phyloP scores from a whole-genome alignment of 768 basidiomycete genomes.

The Amanita phalloides region DNA sequence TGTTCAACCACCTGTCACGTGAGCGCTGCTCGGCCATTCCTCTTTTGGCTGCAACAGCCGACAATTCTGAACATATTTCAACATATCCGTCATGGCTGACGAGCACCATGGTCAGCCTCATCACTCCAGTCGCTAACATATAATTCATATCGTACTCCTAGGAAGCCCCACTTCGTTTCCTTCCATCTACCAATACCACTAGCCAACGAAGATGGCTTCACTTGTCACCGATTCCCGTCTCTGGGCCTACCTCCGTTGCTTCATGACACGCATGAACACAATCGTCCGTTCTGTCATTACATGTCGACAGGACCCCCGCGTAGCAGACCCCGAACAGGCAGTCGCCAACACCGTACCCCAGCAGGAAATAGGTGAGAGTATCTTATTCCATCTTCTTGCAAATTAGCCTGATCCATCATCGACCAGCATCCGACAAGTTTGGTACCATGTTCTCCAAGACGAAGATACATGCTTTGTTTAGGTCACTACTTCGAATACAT shows the following conservation, averaged over 20 bases:
- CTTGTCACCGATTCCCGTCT: not conserved
- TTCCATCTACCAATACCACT: not conserved
- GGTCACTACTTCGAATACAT: not conserved
- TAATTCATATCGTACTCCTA: not conserved
- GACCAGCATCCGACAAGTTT: too few relatives aligned
- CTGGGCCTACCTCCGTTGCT: not conserved
- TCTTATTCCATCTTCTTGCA: not conserved
- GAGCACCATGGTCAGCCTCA: not conserved
- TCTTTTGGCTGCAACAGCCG: not conserved
- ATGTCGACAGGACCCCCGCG: not conserved
- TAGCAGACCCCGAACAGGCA: not conserved
- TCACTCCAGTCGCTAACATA: not conserved
- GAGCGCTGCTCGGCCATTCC: constrained; percentile 1
- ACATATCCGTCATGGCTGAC: not conserved
- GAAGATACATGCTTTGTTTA: not conserved
- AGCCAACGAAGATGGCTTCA: not conserved
- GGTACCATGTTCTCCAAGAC: not conserved
- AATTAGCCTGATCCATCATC: not conserved
- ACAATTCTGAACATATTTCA: too few relatives aligned
- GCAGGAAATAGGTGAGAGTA: not conserved
- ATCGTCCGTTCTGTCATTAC: not conserved
- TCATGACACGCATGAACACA: not conserved
- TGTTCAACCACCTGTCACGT: constrained; percentile 5
- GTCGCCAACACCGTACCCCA: not conserved
- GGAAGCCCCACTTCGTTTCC: not conserved